phyloP scores from a whole-genome alignment of 2,329 filamentous ascomycete genomes.

The Plectosphaerella plurivora region DNA sequence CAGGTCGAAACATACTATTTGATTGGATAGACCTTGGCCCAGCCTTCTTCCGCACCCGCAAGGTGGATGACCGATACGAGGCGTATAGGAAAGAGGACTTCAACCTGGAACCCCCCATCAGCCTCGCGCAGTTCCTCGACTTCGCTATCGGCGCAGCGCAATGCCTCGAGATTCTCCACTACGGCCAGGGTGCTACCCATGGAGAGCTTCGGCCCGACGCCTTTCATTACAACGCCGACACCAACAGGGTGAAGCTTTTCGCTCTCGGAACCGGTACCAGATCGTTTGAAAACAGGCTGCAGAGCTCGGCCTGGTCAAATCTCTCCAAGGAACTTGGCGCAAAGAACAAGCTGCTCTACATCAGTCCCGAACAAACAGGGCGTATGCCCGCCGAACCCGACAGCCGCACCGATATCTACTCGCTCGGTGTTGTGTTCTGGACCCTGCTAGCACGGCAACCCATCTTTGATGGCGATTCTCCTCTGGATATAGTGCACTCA shows the following conservation, averaged over 20 bases:
- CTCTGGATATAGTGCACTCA: constrained; percentile 87
- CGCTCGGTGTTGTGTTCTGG: constrained; percentile 85
- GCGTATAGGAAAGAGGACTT: constrained; percentile 38
- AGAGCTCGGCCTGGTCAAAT: constrained; percentile 79
- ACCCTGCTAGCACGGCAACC: constrained; percentile 74
- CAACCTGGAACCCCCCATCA: constrained; percentile 55
- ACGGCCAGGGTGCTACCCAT: constrained; percentile 80
- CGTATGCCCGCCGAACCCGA: constrained; percentile 90
- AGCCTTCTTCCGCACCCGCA: constrained; percentile 58
- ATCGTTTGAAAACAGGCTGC: constrained; percentile 86
- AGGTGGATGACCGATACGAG: constrained; percentile 46
- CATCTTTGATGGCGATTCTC: constrained; percentile 73
- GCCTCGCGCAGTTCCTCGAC: constrained; percentile 74
- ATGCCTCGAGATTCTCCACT: constrained; percentile 86
- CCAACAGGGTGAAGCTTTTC: constrained; percentile 69
- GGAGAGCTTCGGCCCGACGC: constrained; percentile 88
- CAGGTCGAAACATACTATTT: constrained; percentile 68
- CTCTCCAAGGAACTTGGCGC: constrained; percentile 80
- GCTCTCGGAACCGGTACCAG: constrained; percentile 83
- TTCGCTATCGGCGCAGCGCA: constrained; percentile 87
- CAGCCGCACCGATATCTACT: constrained; percentile 89
- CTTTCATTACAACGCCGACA: constrained; percentile 77
- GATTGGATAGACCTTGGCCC: constrained; percentile 75
- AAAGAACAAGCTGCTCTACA: constrained; percentile 84
- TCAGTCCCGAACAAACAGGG: constrained; percentile 92